These are phyloP conservation scores for Pyrenochaeta sp. DNA, from an alignment of 2,329 filamentous ascomycete species.

Conservation along the genomic window DNA sequence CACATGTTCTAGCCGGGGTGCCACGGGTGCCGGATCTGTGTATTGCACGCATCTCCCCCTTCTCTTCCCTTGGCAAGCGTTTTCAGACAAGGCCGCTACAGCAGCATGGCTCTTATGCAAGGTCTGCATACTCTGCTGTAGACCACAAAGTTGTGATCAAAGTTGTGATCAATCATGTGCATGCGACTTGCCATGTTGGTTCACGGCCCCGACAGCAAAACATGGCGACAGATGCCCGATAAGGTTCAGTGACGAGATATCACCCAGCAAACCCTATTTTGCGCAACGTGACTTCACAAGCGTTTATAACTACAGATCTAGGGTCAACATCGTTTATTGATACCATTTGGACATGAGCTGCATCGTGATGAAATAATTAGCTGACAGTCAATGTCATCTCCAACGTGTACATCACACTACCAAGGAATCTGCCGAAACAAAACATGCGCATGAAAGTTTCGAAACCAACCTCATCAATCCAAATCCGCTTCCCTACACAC, in stretches of 20 bases:
- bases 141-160: background rate
- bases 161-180: no score
- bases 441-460: constrained; percentile 13
- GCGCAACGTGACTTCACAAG: no score
- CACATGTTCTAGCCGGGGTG: constrained; percentile 10
- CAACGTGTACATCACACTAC: background rate
- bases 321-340: background rate
- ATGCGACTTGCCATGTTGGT: no score
- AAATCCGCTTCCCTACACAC: background rate
- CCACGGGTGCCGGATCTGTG: background rate
- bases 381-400: background rate
- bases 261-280: no score
- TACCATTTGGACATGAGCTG: background rate
- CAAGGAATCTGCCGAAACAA: constrained; percentile 4
- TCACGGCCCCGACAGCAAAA: no score
- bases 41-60: constrained; percentile 4
- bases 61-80: constrained; percentile 7
- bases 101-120: background rate
- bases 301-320: no score
- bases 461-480: constrained; percentile 8
- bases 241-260: no score
- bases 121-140: background rate
- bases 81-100: constrained; percentile 2
- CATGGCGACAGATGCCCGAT: no score
- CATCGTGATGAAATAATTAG: background rate